A percentile compares a stretch with the other conserved stretches of the same genome.
phyloP scores from a whole-genome alignment of 805 yeast genomes.

The Metschnikowia similis region DNA sequence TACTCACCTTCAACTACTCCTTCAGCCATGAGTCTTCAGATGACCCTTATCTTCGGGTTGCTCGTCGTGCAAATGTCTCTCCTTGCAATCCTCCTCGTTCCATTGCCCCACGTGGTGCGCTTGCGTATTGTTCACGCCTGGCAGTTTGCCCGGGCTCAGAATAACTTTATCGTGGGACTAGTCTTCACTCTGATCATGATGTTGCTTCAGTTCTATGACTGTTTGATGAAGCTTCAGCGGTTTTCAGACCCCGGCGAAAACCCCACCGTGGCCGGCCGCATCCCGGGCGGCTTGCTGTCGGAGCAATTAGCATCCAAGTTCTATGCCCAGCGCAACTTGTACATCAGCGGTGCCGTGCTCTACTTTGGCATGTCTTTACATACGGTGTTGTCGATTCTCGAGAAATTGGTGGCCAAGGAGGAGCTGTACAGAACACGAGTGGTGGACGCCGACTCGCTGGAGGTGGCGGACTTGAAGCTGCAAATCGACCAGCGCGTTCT shows the following conservation, averaged over 20 bases:
- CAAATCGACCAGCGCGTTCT: conserved; percentile 37
- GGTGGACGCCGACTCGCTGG: conserved; percentile 14
- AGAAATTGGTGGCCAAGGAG: conserved; percentile 48
- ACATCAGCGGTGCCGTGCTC: conserved; percentile 59
- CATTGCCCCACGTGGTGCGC: conserved; percentile 50
- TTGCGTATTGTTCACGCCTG: conserved; percentile 37
- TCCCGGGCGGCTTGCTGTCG: conserved; percentile 27
- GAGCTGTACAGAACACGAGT: conserved; percentile 20
- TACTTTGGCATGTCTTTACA: conserved; percentile 52
- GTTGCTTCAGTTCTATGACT: conserved; percentile 50
- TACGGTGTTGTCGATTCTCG: conserved; percentile 49
- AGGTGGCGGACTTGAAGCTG: conserved; percentile 31
- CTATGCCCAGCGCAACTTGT: conserved; percentile 59
- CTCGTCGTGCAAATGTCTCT: conserved; percentile 50
- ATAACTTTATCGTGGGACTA: conserved; percentile 44
- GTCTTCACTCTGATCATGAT: conserved; percentile 41
- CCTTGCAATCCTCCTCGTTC: conserved; percentile 47
- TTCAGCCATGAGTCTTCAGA: conserved; percentile 42
- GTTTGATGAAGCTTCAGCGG: conserved; percentile 41
- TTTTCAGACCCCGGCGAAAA: conserved; percentile 7
- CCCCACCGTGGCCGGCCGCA: not conserved
- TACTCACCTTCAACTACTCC: not conserved
- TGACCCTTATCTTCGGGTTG: conserved; percentile 43
- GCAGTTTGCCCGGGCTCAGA: conserved; percentile 28
- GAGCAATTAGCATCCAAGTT: conserved; percentile 58